Base-by-base conservation (phyloP, 2,329 filamentous ascomycete species). In the Fusarium domesticum region DNA sequence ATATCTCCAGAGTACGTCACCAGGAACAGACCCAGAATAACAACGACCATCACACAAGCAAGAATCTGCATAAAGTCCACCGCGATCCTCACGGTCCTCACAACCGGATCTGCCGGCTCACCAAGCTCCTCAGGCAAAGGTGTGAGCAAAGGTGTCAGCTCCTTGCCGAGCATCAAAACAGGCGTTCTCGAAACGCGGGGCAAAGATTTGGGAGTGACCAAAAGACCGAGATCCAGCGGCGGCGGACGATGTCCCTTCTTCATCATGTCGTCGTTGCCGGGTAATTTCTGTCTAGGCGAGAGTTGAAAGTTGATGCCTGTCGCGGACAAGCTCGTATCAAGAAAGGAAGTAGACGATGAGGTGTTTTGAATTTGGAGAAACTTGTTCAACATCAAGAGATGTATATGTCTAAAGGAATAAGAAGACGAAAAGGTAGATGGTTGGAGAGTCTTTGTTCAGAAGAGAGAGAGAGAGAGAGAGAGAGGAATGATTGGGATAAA, bases 1-100 rank as follows among this genome's bases (percentile, higher is more conserved):
- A 57, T 35, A 38, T 58, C 50, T 18, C 45, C 44, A 2, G 54
- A 35, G 40, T 61, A 57, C n/a, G 59, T 62, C 34, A 52, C 48
- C 18, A 67, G 47, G 46, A 65, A 67, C 42, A 63, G 58, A 18
- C 54, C 57, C 61, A 67, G 57, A 45, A 65, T 59, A 45, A 64
- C 43, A 32, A 64, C 47, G 42, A 64, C 49, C 36, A 65, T 52
- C 46, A 63, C 50, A 49, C 63, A 63, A 31, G 60, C 53, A 14
- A 63, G 43, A 20, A 64, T 53, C 41, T 67, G 64, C 45, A 54
- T 43, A 8, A 65, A 60, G 37, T 66, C 63, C 37, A 55, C 54
- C 3, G 57, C 51, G 8, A 67, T 54, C 35, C 59, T 56, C 34
- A 65, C 43, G 53, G 63, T 53, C 30, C 57, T 51, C 6, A 56